Evolutionary conservation across 2,329 filamentous ascomycete species (phyloP).

Genomic region (Macrophomina pseudophaseolina): DNA sequence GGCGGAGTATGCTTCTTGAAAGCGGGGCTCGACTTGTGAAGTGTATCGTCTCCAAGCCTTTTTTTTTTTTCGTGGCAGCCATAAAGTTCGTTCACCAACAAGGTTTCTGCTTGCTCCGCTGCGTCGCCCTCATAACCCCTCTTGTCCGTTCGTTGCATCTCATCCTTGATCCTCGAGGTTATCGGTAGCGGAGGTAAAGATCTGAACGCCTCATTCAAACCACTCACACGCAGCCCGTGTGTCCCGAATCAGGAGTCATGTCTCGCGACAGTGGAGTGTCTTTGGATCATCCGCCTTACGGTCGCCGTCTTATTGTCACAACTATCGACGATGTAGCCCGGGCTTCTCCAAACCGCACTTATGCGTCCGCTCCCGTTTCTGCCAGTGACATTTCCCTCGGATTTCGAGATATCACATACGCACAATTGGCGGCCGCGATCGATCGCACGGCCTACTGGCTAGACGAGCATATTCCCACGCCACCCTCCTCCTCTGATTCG

Average conservation of each 20-base stretch:
- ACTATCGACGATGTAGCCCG: neutral
- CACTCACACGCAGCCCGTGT: no score
- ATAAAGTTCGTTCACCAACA: no score
- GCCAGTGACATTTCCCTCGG: neutral
- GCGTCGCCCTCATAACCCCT: no score
- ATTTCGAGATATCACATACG: constrained; percentile 15
- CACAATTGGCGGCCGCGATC: neutral
- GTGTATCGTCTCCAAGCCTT: no score
- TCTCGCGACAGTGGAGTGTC: neutral
- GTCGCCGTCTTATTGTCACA: neutral
- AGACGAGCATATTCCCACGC: neutral
- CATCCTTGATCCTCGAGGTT: no score
- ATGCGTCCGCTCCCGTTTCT: constrained; percentile 7
- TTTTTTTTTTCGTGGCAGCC: no score
- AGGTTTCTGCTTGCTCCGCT: no score
- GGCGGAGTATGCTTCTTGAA: no score
- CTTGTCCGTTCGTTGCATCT: no score
- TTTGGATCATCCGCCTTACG: neutral
- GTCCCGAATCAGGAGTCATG: neutral
- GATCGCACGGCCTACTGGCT: constrained; percentile 16
- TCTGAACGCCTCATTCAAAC: no score
- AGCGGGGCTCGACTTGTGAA: no score
- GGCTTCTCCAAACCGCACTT: neutral
- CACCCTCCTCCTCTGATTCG: neutral
- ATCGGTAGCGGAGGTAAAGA: no score